Evolutionary conservation across 805 yeast genomes (phyloP).

Genomic region (Wickerhamomyces strasburgensis): DNA sequence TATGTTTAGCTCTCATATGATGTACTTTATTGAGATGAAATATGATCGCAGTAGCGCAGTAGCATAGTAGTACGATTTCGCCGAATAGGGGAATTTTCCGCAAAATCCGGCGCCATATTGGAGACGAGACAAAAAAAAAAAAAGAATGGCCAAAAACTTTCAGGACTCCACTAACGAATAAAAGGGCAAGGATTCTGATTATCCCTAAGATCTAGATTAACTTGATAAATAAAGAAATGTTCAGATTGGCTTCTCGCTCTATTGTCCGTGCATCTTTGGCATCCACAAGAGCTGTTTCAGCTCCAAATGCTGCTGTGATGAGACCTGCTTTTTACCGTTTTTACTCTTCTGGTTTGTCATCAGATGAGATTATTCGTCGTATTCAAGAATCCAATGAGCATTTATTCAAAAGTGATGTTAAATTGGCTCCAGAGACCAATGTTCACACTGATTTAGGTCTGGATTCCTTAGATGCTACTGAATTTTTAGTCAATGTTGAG

Average conservation of each 20-base stretch:
- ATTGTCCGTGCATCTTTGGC: constrained; percentile 33
- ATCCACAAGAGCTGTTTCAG: constrained; percentile 16
- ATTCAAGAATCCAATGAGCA: constrained; percentile 72
- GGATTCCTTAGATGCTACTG: constrained; percentile 93
- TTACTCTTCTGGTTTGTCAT: constrained; percentile 60
- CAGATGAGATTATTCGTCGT: constrained; percentile 77
- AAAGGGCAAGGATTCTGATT: too few relatives aligned
- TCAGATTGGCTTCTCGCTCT: constrained; percentile 44
- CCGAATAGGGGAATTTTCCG: too few relatives aligned
- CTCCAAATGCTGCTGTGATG: constrained; percentile 21
- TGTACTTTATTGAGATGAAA: too few relatives aligned
- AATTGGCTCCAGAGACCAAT: constrained; percentile 32
- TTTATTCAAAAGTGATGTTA: constrained; percentile 54
- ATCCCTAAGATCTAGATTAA: too few relatives aligned
- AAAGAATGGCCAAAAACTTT: too few relatives aligned
- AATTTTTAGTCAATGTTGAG: constrained; percentile 93
- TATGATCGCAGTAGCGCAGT: too few relatives aligned
- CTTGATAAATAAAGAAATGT: constrained; percentile 31
- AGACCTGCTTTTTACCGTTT: constrained; percentile 35
- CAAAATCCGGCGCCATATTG: too few relatives aligned
- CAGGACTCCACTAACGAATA: too few relatives aligned
- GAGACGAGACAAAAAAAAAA: too few relatives aligned
- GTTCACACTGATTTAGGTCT: constrained; percentile 64
- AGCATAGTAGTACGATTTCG: too few relatives aligned
- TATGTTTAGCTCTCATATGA: not conserved